Percentiles rank a stretch among this genome's conserved stretches.
Evolutionary conservation across 2,329 filamentous ascomycete species (phyloP).

Genomic region (Phyllosticta ampelicida): DNA sequence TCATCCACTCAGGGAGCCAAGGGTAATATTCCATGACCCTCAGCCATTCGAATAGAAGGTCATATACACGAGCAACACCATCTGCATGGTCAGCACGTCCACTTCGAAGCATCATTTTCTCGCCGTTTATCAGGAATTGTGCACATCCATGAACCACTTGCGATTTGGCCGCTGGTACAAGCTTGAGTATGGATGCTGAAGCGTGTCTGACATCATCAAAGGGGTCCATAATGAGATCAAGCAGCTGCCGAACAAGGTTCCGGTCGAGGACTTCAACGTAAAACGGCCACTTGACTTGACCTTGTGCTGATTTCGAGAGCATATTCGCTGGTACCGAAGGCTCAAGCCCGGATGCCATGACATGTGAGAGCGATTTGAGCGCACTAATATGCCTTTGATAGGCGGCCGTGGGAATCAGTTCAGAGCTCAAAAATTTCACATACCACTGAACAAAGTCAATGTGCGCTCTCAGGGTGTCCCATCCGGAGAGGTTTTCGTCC

Average conservation of each 20-base stretch:
- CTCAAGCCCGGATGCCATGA: slow-evolving; percentile 62
- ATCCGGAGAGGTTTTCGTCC: not conserved
- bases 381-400: slow-evolving; percentile 84
- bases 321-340: slow-evolving; percentile 27
- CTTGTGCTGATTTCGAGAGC: slow-evolving; percentile 38
- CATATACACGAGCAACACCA: slow-evolving; percentile 68
- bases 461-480: slow-evolving; percentile 36
- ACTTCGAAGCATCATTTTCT: slow-evolving; percentile 53
- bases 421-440: slow-evolving; percentile 56
- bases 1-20: slow-evolving; percentile 1
- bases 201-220: slow-evolving; percentile 78
- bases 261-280: slow-evolving; percentile 33
- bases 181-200: slow-evolving; percentile 36
- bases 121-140: slow-evolving; percentile 28
- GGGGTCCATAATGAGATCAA: slow-evolving; percentile 76
- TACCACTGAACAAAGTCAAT: slow-evolving; percentile 65
- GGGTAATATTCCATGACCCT: not conserved
- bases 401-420: slow-evolving; percentile 70
- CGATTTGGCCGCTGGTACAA: slow-evolving; percentile 12
- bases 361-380: slow-evolving; percentile 55
- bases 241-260: slow-evolving; percentile 48
- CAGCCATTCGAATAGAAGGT: slow-evolving; percentile 46
- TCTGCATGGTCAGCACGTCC: slow-evolving; percentile 88
- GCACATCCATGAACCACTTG: slow-evolving; percentile 12
- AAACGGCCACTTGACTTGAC: slow-evolving; percentile 41